Evolutionary conservation across 148 eudicot species (phyloP).

Genomic region (Amaranthus cruentus): DNA sequence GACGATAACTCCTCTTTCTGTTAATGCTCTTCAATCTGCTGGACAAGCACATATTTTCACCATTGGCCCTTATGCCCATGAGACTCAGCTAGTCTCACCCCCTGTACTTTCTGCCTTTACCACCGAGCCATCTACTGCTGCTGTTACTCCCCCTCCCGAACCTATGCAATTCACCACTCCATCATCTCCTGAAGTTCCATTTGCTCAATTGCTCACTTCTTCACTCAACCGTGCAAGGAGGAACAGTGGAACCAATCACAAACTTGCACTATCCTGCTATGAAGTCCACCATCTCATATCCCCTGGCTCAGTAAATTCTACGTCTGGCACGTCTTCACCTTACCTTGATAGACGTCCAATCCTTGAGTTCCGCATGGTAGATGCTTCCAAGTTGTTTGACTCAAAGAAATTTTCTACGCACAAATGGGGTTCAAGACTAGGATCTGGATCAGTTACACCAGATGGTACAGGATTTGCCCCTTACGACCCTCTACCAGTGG

Average conservation of each 20-base stretch:
- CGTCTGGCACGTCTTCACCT: constrained; percentile 89
- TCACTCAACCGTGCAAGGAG: constrained; percentile 63
- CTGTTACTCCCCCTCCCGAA: constrained; percentile 89
- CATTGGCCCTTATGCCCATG: constrained; percentile 88
- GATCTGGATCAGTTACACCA: constrained; percentile 76
- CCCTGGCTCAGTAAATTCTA: constrained; percentile 82
- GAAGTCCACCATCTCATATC: constrained; percentile 80
- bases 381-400: constrained; percentile 66
- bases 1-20: constrained; percentile 48
- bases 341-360: constrained; percentile 50
- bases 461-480: constrained; percentile 55
- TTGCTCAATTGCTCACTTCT: constrained; percentile 72
- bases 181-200: constrained; percentile 93
- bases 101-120: constrained; percentile 85
- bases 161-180: constrained; percentile 74
- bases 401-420: constrained; percentile 47
- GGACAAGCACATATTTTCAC: constrained; percentile 53
- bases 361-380: constrained; percentile 53
- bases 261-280: constrained; percentile 55
- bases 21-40: constrained; percentile 37
- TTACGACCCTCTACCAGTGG: constrained; percentile 33
- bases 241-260: constrained; percentile 50
- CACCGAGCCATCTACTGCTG: constrained; percentile 87
- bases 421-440: constrained; percentile 87
- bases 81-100: constrained; percentile 89